phyloP scores from a whole-genome alignment of 768 basidiomycete genomes.

The Wakefieldia striispora region DNA sequence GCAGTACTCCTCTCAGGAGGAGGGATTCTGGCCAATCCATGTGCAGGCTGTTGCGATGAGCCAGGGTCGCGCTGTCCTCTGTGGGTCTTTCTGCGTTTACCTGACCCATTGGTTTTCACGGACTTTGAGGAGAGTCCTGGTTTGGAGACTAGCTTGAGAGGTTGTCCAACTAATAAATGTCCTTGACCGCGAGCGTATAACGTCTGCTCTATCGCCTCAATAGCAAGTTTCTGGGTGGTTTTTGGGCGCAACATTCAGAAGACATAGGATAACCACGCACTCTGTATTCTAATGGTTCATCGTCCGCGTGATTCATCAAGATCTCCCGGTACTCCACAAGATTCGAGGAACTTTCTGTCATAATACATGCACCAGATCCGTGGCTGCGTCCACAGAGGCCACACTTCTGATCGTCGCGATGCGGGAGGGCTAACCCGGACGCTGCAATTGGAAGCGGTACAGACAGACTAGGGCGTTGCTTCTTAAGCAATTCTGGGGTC shows the following conservation, averaged over 20 bases:
- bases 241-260: constrained; percentile 4
- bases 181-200: constrained; percentile 55
- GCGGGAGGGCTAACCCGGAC: background rate
- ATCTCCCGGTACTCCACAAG: constrained; percentile 69
- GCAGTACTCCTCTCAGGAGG: background rate
- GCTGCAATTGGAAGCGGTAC: constrained; percentile 4
- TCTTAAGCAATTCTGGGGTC: background rate
- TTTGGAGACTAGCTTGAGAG: constrained; percentile 51
- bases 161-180: constrained; percentile 59
- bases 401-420: constrained; percentile 37
- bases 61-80: background rate
- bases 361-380: constrained; percentile 49
- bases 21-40: background rate
- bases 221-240: constrained; percentile 53
- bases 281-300: constrained; percentile 64
- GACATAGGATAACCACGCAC: constrained; percentile 37
- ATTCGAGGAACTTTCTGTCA: constrained; percentile 65
- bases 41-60: constrained; percentile 1
- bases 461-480: constrained; percentile 2
- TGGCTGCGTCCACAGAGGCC: constrained; percentile 62
- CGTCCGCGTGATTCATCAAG: constrained; percentile 58
- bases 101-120: constrained; percentile 9
- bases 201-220: constrained; percentile 66
- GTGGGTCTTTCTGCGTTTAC: background rate
- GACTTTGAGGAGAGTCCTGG: constrained; percentile 15